Evolutionary conservation across 2,329 filamentous ascomycete genomes (phyloP).

Genomic region (Ceratocystis harringtonii): DNA sequence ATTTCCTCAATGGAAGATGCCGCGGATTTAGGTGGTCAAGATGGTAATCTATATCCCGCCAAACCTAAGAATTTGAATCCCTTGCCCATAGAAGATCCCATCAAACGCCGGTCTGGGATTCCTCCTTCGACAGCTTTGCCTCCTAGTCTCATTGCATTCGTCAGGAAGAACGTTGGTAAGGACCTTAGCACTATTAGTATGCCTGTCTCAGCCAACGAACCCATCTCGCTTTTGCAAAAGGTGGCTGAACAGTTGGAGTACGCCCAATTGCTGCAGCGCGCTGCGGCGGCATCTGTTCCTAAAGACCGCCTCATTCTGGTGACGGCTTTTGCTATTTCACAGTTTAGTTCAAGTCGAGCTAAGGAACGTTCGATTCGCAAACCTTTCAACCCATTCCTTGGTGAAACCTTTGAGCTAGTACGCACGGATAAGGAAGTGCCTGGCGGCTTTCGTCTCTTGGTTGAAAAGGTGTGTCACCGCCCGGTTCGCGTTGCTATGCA

Average conservation of each 20-base stretch:
- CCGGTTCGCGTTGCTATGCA: slow-evolving; percentile 88
- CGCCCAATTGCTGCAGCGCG: slow-evolving; percentile 64
- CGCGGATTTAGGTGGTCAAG: slow-evolving; percentile 43
- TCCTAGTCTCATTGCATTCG: slow-evolving; percentile 81
- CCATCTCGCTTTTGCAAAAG: slow-evolving; percentile 73
- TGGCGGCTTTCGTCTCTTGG: slow-evolving; percentile 72
- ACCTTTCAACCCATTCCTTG: slow-evolving; percentile 91
- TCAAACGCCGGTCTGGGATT: slow-evolving; percentile 56
- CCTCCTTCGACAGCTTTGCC: slow-evolving; percentile 61
- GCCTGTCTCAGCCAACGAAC: slow-evolving; percentile 94
- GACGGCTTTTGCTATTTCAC: slow-evolving; percentile 77
- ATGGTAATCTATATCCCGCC: slow-evolving; percentile 53
- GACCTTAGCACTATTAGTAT: slow-evolving; percentile 93
- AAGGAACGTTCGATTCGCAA: slow-evolving; percentile 90
- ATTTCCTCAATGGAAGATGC: slow-evolving; percentile 45
- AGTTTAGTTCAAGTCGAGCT: slow-evolving; percentile 65
- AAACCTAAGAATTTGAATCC: slow-evolving; percentile 64
- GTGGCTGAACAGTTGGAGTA: slow-evolving; percentile 87
- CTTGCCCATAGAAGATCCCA: slow-evolving; percentile 51
- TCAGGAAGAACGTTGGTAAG: slow-evolving; percentile 96
- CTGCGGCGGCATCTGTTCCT: slow-evolving; percentile 44
- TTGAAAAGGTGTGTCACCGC: slow-evolving; percentile 87
- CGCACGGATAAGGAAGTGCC: slow-evolving; percentile 60
- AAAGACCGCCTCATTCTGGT: slow-evolving; percentile 68
- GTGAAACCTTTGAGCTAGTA: slow-evolving; percentile 88